phyloP scores from a whole-genome alignment of 2,329 filamentous ascomycete species.

The Beauveria bassiana region DNA sequence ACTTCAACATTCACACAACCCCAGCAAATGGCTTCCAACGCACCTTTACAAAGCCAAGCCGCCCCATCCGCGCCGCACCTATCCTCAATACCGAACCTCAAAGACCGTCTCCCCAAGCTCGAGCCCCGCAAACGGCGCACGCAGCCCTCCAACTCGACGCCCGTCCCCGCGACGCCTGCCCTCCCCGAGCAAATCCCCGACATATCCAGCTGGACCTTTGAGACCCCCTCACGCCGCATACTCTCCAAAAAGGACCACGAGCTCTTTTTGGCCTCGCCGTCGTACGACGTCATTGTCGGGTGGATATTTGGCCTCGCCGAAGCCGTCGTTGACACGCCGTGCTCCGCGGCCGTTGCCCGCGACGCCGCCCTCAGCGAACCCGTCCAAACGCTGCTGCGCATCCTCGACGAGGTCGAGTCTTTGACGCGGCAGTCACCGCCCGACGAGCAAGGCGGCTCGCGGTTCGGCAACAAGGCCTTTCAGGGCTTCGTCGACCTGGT shows the following conservation, averaged over 20 bases:
- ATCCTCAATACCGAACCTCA: slow-evolving; percentile 26
- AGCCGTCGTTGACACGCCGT: slow-evolving; percentile 62
- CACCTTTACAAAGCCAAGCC: neutral
- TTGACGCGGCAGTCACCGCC: slow-evolving; percentile 66
- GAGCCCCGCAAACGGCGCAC: slow-evolving; percentile 53
- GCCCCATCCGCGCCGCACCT: slow-evolving; percentile 12
- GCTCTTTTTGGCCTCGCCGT: slow-evolving; percentile 68
- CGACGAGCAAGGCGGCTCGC: slow-evolving; percentile 76
- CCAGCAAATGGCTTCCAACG: slow-evolving; percentile 3
- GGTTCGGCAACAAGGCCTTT: slow-evolving; percentile 94
- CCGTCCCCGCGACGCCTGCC: slow-evolving; percentile 67
- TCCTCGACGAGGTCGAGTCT: slow-evolving; percentile 62
- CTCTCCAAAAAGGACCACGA: slow-evolving; percentile 73
- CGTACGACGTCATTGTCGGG: slow-evolving; percentile 66
- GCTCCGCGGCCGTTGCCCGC: slow-evolving; percentile 44
- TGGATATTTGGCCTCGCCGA: slow-evolving; percentile 87
- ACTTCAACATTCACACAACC: neutral
- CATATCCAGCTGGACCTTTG: slow-evolving; percentile 52
- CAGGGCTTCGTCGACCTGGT: slow-evolving; percentile 69
- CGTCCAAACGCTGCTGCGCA: slow-evolving; percentile 55
- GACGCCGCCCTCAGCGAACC: slow-evolving; percentile 51
- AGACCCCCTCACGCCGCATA: slow-evolving; percentile 67
- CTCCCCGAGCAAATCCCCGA: slow-evolving; percentile 59
- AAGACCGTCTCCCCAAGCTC: slow-evolving; percentile 57
- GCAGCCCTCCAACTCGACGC: slow-evolving; percentile 45